phyloP scores from a whole-genome alignment of 176 grass and related monocot genomes.

The Oryza longistaminata region DNA sequence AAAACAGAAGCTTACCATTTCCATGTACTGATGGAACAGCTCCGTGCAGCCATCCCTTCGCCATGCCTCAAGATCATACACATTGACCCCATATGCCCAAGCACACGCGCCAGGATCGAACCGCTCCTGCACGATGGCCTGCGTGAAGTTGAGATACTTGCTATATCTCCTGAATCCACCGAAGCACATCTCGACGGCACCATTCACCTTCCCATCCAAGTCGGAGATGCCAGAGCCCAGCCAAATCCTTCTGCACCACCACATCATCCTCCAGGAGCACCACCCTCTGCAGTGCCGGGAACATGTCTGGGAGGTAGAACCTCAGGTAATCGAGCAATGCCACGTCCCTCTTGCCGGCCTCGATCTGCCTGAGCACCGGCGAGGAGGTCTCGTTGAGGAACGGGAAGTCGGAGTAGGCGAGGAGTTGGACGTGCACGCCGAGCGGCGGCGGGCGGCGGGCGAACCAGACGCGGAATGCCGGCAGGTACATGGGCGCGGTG shows the following conservation, averaged over 20 bases:
- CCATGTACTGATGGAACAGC: conserved; percentile 85
- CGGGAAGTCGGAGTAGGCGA: conserved; percentile 59
- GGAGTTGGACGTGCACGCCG: conserved; percentile 77
- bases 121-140: conserved; percentile 51
- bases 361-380: conserved; percentile 78
- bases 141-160: conserved; percentile 93
- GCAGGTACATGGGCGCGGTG: conserved; percentile 91
- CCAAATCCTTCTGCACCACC: conserved; percentile 91
- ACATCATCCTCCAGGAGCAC: conserved; percentile 94
- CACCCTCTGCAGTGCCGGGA: conserved; percentile 60
- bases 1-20: conserved; percentile 53
- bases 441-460: conserved; percentile 59
- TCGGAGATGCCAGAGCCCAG: conserved; percentile 58
- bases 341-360: conserved; percentile 64
- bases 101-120: conserved; percentile 71
- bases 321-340: conserved; percentile 71
- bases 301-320: conserved; percentile 96
- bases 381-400: conserved; percentile 85
- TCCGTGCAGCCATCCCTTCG: conserved; percentile 71
- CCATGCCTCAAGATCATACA: conserved; percentile 93
- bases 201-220: conserved; percentile 93
- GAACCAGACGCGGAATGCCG: conserved; percentile 77
- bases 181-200: conserved; percentile 88
- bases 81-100: conserved; percentile 90
- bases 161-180: conserved; percentile 81